Evolutionary conservation across 768 basidiomycete species (phyloP).

Genomic region (Daedaleopsis sinensis): DNA sequence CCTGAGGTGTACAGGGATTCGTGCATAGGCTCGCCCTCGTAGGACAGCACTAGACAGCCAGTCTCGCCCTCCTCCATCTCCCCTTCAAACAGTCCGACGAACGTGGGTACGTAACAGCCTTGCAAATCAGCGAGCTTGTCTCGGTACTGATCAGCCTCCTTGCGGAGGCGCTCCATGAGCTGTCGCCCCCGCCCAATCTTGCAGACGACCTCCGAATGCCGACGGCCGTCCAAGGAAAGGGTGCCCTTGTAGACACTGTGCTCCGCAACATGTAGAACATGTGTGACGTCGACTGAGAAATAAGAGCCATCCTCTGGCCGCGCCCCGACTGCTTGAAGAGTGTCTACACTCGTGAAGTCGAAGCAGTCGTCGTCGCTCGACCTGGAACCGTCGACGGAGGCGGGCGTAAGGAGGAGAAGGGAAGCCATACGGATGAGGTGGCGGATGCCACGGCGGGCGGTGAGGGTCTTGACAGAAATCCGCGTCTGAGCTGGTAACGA

Average conservation of each 20-base stretch:
- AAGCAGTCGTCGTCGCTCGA: neutral
- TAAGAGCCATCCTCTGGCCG: neutral
- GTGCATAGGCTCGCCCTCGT: slow-evolving; percentile 1
- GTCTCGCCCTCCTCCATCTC: neutral
- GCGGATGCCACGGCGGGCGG: slow-evolving; percentile 3
- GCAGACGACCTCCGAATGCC: slow-evolving; percentile 1
- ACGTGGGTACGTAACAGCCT: neutral
- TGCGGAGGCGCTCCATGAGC: neutral
- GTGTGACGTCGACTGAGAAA: slow-evolving; percentile 2
- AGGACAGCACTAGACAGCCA: neutral
- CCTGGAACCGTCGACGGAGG: neutral
- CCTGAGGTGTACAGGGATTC: neutral
- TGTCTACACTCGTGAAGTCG: slow-evolving; percentile 3
- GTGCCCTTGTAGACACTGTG: neutral
- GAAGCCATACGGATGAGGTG: slow-evolving; percentile 1
- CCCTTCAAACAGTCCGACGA: slow-evolving; percentile 4
- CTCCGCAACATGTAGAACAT: neutral
- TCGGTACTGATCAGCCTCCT: neutral
- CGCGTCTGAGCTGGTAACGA: neutral
- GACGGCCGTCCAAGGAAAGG: neutral
- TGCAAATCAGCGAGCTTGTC: neutral
- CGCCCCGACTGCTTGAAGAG: neutral
- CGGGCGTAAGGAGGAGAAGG: neutral
- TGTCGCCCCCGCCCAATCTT: neutral
- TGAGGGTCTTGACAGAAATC: neutral